These are phyloP conservation scores for Candida tallmaniae DNA, from an alignment of 805 yeast genomes.

Conservation along the genomic window DNA sequence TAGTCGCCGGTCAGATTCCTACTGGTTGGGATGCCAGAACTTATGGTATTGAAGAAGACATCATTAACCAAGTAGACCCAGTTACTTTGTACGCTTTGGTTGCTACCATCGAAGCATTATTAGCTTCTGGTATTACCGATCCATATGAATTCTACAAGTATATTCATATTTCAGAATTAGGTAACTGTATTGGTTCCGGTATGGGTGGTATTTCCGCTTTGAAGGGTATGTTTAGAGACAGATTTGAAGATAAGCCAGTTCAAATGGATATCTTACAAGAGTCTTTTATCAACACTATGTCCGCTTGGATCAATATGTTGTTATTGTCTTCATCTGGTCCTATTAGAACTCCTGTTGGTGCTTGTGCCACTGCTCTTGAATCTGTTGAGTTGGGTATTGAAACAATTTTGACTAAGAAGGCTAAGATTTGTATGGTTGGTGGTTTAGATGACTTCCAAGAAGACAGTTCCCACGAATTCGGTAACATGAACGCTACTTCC, in stretches of 20 bases:
- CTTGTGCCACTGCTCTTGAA: slow-evolving; percentile 98
- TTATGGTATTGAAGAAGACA: slow-evolving; percentile 94
- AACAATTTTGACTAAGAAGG: slow-evolving; percentile 88
- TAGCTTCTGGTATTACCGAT: slow-evolving; percentile 93
- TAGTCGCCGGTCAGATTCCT: slow-evolving; percentile 93
- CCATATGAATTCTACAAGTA: slow-evolving; percentile 98
- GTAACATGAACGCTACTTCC: slow-evolving; percentile 98
- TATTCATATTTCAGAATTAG: slow-evolving; percentile 97
- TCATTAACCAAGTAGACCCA: slow-evolving; percentile 92
- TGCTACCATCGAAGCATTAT: slow-evolving; percentile 90
- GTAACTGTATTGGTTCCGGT: slow-evolving; percentile 99
- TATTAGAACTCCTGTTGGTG: slow-evolving; percentile 98
- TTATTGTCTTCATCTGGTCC: slow-evolving; percentile 97
- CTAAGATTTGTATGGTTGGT: slow-evolving; percentile 95
- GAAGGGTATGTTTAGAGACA: slow-evolving; percentile 96
- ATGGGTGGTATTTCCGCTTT: slow-evolving; percentile 99
- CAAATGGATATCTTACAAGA: slow-evolving; percentile 97
- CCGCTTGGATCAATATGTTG: slow-evolving; percentile 99
- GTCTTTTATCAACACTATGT: slow-evolving; percentile 97
- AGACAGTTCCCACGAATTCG: slow-evolving; percentile 97
- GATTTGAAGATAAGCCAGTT: slow-evolving; percentile 88
- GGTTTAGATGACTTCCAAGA: slow-evolving; percentile 99
- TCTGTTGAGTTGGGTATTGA: slow-evolving; percentile 96
- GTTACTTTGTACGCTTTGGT: slow-evolving; percentile 90
- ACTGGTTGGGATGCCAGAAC: slow-evolving; percentile 96